These are phyloP conservation scores for Coemansia umbellata DNA, from an alignment of 192 early-diverging fungal genomes.

Conservation along the genomic window DNA sequence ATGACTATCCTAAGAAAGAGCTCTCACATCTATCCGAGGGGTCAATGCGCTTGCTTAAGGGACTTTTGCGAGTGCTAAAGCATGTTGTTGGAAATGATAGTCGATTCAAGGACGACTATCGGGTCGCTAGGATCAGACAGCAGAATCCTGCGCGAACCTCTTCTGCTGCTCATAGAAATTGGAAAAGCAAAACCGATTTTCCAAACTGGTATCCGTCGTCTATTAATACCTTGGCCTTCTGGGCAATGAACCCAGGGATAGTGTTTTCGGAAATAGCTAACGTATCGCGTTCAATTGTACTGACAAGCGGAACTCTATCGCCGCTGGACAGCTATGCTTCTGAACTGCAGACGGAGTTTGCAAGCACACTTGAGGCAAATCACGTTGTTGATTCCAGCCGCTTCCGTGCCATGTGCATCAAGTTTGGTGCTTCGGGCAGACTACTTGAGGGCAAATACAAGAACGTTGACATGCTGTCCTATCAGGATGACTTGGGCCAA, in stretches of 20 bases:
- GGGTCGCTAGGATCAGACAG: slow-evolving; percentile 20
- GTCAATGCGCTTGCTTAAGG: slow-evolving; percentile 17
- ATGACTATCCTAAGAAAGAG: neutral
- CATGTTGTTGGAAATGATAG: neutral
- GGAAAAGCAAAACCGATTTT: neutral
- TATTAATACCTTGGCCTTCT: slow-evolving; percentile 36
- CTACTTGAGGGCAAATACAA: slow-evolving; percentile 48
- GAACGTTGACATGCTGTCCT: slow-evolving; percentile 36
- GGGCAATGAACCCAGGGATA: slow-evolving; percentile 36
- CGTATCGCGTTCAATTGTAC: slow-evolving; percentile 50
- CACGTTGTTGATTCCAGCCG: slow-evolving; percentile 67
- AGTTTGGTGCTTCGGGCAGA: slow-evolving; percentile 42
- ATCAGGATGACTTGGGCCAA: slow-evolving; percentile 55
- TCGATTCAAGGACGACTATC: slow-evolving; percentile 23
- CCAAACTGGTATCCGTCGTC: neutral
- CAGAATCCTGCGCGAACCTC: neutral
- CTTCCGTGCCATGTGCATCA: slow-evolving; percentile 55
- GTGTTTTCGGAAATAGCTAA: slow-evolving; percentile 41
- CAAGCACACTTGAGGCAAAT: slow-evolving; percentile 53
- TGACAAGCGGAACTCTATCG: slow-evolving; percentile 68
- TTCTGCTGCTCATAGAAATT: neutral
- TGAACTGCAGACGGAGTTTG: slow-evolving; percentile 56
- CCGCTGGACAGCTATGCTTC: slow-evolving; percentile 56
- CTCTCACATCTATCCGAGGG: slow-evolving; percentile 9
- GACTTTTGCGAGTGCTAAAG: slow-evolving; percentile 27